These are phyloP conservation scores for Plasmodium malariae DNA, from an alignment of 169 alveolate genomes.

Conservation along the genomic window DNA sequence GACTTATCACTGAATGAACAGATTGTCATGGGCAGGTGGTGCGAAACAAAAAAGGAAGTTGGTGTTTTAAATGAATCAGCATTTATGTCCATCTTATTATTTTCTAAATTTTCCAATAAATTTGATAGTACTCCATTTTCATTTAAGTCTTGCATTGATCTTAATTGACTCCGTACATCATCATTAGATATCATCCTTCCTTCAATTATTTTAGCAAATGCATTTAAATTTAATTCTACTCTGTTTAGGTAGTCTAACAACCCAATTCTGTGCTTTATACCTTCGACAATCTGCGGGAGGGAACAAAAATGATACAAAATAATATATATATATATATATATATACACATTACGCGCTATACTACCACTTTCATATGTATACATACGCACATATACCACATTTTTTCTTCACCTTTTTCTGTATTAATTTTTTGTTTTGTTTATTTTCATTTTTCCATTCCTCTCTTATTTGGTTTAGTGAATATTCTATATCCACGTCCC, in stretches of 20 bases:
- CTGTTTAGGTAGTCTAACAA: constrained; percentile 50
- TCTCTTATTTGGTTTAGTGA: constrained; percentile 67
- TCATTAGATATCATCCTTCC: constrained; percentile 73
- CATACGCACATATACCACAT: background rate
- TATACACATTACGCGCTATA: background rate
- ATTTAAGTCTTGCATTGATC: constrained; percentile 60
- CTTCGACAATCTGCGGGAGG: constrained; percentile 43
- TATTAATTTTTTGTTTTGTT: constrained; percentile 53
- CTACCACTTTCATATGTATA: background rate
- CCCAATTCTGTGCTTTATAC: constrained; percentile 61
- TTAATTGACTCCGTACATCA: constrained; percentile 66
- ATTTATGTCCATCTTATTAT: constrained; percentile 67
- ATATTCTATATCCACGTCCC: constrained; percentile 73
- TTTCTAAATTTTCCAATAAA: constrained; percentile 50
- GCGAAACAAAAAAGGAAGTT: constrained; percentile 66
- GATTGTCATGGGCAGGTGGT: constrained; percentile 67
- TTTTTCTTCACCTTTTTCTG: constrained; percentile 57
- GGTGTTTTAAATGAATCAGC: constrained; percentile 75
- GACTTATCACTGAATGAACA: constrained; percentile 31
- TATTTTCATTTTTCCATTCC: constrained; percentile 67
- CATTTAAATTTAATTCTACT: constrained; percentile 59
- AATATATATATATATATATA: background rate
- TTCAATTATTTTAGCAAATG: constrained; percentile 74
- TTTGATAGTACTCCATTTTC: constrained; percentile 40
- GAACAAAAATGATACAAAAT: background rate